A percentile compares a stretch with the other conserved stretches of the same genome.
These are phyloP conservation scores for Sclerotinia spermophila DNA, from an alignment of 2,329 filamentous ascomycete species.

Conservation along the genomic window DNA sequence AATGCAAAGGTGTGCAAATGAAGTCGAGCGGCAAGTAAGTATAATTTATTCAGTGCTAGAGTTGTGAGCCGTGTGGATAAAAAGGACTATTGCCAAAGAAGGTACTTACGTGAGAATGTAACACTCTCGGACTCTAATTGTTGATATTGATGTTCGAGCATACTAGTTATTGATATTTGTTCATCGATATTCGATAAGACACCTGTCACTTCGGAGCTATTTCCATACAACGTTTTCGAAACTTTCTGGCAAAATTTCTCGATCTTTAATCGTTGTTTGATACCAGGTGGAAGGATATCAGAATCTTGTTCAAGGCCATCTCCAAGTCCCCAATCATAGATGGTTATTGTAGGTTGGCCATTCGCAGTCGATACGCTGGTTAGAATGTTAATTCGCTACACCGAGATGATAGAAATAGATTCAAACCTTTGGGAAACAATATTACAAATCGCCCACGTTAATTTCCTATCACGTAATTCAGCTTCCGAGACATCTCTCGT, in stretches of 20 bases:
- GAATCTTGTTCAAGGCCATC: conserved; percentile 42
- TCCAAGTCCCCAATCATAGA: conserved; percentile 56
- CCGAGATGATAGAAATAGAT: not conserved
- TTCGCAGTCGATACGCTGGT: conserved; percentile 62
- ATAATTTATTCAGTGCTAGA: conserved; percentile 23
- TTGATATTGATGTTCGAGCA: conserved; percentile 35
- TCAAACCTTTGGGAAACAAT: conserved; percentile 59
- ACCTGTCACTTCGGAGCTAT: conserved; percentile 42
- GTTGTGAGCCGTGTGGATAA: not conserved
- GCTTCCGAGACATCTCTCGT: conserved; percentile 25
- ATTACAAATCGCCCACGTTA: conserved; percentile 66
- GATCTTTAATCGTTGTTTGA: conserved; percentile 49
- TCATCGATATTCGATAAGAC: conserved; percentile 42
- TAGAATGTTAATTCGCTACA: not conserved
- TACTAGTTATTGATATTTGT: conserved; percentile 43
- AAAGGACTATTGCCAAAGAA: not conserved
- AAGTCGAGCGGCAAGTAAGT: conserved; percentile 26
- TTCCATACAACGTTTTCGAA: conserved; percentile 53
- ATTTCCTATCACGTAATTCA: conserved; percentile 49
- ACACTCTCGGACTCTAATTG: conserved; percentile 14
- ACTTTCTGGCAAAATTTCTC: conserved; percentile 58
- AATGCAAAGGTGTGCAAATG: conserved; percentile 28
- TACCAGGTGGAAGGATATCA: conserved; percentile 47
- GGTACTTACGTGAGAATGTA: conserved; percentile 13
- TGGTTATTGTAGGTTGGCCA: conserved; percentile 60